These are phyloP conservation scores for Hymenoscyphus occultus DNA, from an alignment of 2,329 filamentous ascomycete species.

Conservation along the genomic window DNA sequence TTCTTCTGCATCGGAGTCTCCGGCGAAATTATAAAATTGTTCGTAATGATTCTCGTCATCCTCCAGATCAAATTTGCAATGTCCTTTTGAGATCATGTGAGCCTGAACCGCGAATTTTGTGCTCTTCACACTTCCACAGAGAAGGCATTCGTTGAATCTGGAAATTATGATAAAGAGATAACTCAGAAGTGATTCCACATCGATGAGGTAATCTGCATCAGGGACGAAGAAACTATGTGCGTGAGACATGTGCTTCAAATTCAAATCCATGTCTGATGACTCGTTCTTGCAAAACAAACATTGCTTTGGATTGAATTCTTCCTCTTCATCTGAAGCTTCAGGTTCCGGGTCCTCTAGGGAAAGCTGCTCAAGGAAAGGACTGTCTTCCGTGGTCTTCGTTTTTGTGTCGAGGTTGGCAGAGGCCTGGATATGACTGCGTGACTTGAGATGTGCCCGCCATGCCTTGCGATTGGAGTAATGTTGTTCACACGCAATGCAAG, in stretches of 20 bases:
- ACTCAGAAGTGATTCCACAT: constrained; percentile 45
- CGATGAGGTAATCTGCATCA: constrained; percentile 42
- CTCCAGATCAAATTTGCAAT: constrained; percentile 44
- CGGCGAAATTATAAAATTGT: constrained; percentile 42
- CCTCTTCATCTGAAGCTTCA: constrained; percentile 9
- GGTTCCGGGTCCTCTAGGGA: constrained; percentile 1
- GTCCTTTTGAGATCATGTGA: constrained; percentile 49
- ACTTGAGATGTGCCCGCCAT: constrained; percentile 21
- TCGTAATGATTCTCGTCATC: constrained; percentile 39
- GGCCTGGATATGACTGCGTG: constrained; percentile 15
- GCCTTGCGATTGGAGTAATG: constrained; percentile 17
- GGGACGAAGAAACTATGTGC: constrained; percentile 47
- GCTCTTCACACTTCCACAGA: constrained; percentile 41
- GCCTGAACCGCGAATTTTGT: constrained; percentile 45
- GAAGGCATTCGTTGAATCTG: constrained; percentile 49
- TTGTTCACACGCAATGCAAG: constrained; percentile 17
- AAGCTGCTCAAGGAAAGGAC: neutral
- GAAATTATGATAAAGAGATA: constrained; percentile 50
- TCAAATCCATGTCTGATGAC: constrained; percentile 37
- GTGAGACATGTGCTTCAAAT: constrained; percentile 47
- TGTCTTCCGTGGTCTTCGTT: constrained; percentile 4
- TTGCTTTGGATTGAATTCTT: neutral
- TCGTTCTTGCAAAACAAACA: constrained; percentile 4
- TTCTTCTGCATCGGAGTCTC: constrained; percentile 10
- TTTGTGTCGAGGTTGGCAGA: neutral